Base-by-base conservation (phyloP, 129 eudicot species). In the Flaveria linearis region DNA sequence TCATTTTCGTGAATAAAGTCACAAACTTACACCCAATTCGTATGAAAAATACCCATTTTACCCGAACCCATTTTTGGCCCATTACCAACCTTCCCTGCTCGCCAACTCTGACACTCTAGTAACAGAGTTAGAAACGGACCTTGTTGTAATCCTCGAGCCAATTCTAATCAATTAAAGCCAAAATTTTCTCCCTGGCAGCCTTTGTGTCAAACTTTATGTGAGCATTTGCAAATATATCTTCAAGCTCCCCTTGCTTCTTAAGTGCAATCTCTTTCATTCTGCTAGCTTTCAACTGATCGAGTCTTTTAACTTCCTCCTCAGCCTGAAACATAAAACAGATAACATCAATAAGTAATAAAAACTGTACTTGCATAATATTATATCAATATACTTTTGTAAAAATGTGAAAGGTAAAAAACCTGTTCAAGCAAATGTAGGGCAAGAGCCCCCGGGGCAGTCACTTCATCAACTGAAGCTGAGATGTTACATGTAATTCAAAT, bases 141-240 rank as follows among this genome's bases (percentile, higher is more conserved):
- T 97, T 84, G 20, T 86, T 95, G 82, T 95, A 95, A 75, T 95
- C 99, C 75, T 95, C 99, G 69, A 95, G 99, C 99, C 99, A 95
- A 65, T 97, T 91, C 84, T 95, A 87, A 82, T 95, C 99, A 72
- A 95, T 91, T 15, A 91, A 82, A 26, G 82, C 83, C 89, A 91
- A 22, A 9, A 95, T 87, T 69, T 87, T 95, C 64, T 80, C 94
- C 43, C 96, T 76, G 36, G 94, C 99, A 68, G 83, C 84, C 78
- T 86, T 89, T 60, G 94, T 65, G 85, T 95, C 99, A 63, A 87
- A 86, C 87, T 95, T 86, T 71, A 95, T 76, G 83, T 95, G 99
- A 3, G 94, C 99, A 73, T 67, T 83, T 51, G 88, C 87, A 84
- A 81, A 91, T 52, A 95, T 95, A 72, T 91, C 89, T 77, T 89